Evolutionary conservation across 371 early-diverging fungal species (phyloP).

Genomic region (Paramicrosporidium saccamoebae): DNA sequence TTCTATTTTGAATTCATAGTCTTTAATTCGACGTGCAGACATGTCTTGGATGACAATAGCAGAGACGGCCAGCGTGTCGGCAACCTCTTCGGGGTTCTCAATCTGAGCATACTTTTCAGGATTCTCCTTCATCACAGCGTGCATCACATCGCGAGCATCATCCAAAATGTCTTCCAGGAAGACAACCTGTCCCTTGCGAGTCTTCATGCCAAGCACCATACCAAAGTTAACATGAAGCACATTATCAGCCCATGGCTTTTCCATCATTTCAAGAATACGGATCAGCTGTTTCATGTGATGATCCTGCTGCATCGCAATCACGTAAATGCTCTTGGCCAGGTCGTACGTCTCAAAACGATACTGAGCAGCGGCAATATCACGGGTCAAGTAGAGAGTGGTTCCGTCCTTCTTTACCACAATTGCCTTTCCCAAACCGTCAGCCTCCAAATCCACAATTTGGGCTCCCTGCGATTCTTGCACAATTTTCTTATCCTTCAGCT

Average conservation of each 20-base stretch:
- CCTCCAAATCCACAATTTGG: conserved; percentile 39
- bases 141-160: conserved; percentile 63
- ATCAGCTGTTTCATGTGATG: conserved; percentile 88
- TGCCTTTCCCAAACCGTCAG: conserved; percentile 45
- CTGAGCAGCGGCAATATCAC: conserved; percentile 91
- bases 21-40: conserved; percentile 72
- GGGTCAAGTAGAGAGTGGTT: conserved; percentile 80
- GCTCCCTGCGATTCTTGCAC: conserved; percentile 53
- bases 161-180: conserved; percentile 92
- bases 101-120: conserved; percentile 51
- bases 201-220: conserved; percentile 89
- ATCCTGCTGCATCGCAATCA: conserved; percentile 83
- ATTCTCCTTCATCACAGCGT: conserved; percentile 68
- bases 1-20: conserved; percentile 84
- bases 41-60: conserved; percentile 91
- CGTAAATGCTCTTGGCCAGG: conserved; percentile 83
- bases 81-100: conserved; percentile 33
- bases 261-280: conserved; percentile 51
- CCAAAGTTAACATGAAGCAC: conserved; percentile 89
- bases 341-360: conserved; percentile 64
- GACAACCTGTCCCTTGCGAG: conserved; percentile 88
- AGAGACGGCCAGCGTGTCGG: conserved; percentile 30
- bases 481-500: conserved; percentile 26
- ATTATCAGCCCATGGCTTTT: conserved; percentile 33
- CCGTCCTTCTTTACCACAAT: conserved; percentile 86